Evolutionary conservation across 352 stramenopile species (phyloP).

Genomic region (Phytophthora melonis): DNA sequence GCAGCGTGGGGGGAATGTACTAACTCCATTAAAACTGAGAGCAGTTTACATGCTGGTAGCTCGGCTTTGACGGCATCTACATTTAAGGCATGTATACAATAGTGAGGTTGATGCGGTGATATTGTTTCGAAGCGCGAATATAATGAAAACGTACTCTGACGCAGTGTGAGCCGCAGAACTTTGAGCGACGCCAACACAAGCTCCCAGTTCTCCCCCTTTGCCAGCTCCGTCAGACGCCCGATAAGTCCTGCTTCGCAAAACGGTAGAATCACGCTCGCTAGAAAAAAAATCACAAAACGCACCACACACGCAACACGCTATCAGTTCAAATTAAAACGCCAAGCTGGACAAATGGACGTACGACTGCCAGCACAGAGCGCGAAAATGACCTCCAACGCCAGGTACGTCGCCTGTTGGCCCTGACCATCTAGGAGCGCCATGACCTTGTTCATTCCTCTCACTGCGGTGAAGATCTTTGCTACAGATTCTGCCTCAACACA

Average conservation of each 20-base stretch:
- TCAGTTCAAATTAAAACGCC: neutral
- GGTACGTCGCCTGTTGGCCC: slow-evolving; percentile 45
- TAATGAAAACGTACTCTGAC: slow-evolving; percentile 42
- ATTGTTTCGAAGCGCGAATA: neutral
- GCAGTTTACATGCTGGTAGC: slow-evolving; percentile 40
- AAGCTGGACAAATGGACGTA: slow-evolving; percentile 27
- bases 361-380: slow-evolving; percentile 57
- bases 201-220: slow-evolving; percentile 40
- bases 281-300: neutral
- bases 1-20: slow-evolving; percentile 43
- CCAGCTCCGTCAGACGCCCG: slow-evolving; percentile 39
- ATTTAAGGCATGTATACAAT: too few relatives aligned
- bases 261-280: slow-evolving; percentile 50
- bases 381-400: slow-evolving; percentile 64
- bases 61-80: slow-evolving; percentile 50
- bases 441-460: slow-evolving; percentile 61
- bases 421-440: slow-evolving; percentile 48
- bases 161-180: slow-evolving; percentile 58
- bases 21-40: slow-evolving; percentile 55
- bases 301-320: neutral
- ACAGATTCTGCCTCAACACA: slow-evolving; percentile 36
- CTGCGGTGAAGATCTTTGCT: slow-evolving; percentile 57
- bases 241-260: slow-evolving; percentile 63
- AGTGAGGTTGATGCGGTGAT: too few relatives aligned
- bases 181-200: slow-evolving; percentile 61